Evolutionary conservation across 306 rosid genomes (phyloP).

Genomic region (Prunus dulcis): DNA sequence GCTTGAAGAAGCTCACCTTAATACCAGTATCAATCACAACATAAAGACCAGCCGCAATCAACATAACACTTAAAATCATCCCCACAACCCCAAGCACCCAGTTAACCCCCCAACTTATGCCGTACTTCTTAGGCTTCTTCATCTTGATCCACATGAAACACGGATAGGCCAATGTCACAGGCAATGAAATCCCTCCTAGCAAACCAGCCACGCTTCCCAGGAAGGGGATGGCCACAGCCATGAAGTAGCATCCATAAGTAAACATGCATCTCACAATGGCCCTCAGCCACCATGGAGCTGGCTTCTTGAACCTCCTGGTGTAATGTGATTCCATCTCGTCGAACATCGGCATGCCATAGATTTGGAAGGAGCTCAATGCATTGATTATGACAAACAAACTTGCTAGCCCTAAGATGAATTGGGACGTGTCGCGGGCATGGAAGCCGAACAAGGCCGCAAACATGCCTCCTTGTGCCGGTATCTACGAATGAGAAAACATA

Average conservation of each 20-base stretch:
- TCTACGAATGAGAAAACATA: slow-evolving; percentile 12
- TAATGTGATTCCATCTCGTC: slow-evolving; percentile 40
- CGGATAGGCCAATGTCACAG: slow-evolving; percentile 50
- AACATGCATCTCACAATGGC: slow-evolving; percentile 22
- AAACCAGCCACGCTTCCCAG: slow-evolving; percentile 41
- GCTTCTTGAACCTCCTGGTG: slow-evolving; percentile 34
- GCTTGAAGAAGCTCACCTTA: slow-evolving; percentile 42
- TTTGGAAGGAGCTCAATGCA: slow-evolving; percentile 41
- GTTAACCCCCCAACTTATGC: slow-evolving; percentile 34
- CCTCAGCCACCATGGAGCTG: slow-evolving; percentile 53
- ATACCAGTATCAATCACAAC: slow-evolving; percentile 31
- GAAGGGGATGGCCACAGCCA: slow-evolving; percentile 44
- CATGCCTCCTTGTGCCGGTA: slow-evolving; percentile 44
- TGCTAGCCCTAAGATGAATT: slow-evolving; percentile 29
- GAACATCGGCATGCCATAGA: slow-evolving; percentile 51
- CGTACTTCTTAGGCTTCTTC: slow-evolving; percentile 37
- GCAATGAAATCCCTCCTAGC: slow-evolving; percentile 45
- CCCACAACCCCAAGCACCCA: slow-evolving; percentile 43
- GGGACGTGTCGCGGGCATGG: slow-evolving; percentile 30
- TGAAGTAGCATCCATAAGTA: slow-evolving; percentile 31
- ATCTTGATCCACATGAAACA: slow-evolving; percentile 55
- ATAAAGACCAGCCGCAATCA: slow-evolving; percentile 38
- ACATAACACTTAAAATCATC: slow-evolving; percentile 20
- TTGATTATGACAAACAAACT: slow-evolving; percentile 36
- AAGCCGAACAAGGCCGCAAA: slow-evolving; percentile 34